These are phyloP conservation scores for Zygosaccharomyces lentus DNA, from an alignment of 805 yeast genomes.

Conservation along the genomic window DNA sequence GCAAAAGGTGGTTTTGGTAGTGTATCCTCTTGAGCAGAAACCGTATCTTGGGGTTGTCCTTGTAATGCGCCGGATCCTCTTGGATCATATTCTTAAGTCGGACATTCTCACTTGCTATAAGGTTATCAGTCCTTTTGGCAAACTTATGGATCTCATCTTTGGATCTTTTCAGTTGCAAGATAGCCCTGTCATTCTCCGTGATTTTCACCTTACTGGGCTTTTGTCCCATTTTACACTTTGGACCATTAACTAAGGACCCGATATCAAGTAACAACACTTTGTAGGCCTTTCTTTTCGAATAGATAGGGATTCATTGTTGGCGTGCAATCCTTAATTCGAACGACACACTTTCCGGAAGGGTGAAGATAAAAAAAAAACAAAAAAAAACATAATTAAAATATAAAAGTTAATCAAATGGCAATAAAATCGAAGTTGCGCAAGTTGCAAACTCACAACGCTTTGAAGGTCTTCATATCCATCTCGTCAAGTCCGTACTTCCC, in stretches of 20 bases:
- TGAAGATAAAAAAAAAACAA: not conserved
- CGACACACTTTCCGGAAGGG: not conserved
- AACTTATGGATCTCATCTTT: constrained; percentile 80
- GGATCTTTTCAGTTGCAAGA: constrained; percentile 81
- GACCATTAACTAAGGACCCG: not conserved
- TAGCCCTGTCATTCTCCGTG: constrained; percentile 80
- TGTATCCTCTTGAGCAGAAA: constrained; percentile 70
- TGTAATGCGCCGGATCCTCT: constrained; percentile 43
- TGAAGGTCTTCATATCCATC: no score
- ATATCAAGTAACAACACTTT: not conserved
- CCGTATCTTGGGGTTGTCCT: constrained; percentile 51
- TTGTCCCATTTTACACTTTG: constrained; percentile 35
- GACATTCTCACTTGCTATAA: constrained; percentile 56
- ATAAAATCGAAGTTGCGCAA: not conserved
- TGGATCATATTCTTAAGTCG: constrained; percentile 31
- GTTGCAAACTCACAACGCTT: no score
- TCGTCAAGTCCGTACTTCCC: no score
- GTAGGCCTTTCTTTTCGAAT: not conserved
- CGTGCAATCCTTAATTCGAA: not conserved
- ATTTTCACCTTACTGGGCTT: constrained; percentile 51
- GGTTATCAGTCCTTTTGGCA: constrained; percentile 46
- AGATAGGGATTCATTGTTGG: not conserved
- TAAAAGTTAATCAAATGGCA: not conserved
- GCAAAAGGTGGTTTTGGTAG: constrained; percentile 71
- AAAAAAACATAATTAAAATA: not conserved